Conservation (phyloP, 169 alveolate species). For the Toxoplasma gondii region DNA sequence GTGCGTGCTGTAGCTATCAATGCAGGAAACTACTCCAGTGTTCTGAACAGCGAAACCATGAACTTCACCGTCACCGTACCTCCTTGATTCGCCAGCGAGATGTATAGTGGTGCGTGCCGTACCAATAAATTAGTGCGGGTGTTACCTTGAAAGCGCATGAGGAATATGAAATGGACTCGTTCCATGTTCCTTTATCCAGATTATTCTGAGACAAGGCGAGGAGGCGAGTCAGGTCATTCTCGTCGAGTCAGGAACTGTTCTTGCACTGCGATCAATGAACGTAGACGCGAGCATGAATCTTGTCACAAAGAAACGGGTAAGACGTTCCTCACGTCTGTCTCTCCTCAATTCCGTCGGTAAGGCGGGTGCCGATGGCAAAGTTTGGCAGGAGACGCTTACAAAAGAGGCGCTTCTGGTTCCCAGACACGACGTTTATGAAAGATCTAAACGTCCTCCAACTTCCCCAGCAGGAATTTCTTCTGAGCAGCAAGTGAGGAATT, state of each 20-base stretch:
- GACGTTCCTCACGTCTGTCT: not conserved
- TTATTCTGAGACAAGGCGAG: conserved; percentile 50
- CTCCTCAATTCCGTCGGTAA: not conserved
- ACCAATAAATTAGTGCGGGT: too few species aligned
- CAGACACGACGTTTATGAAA: not conserved
- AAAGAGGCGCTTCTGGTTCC: not conserved
- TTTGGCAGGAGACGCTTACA: not conserved
- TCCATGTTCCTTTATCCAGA: not conserved
- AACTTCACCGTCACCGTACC: too few species aligned
- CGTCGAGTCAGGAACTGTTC: conserved; percentile 45
- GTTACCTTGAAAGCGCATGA: too few species aligned
- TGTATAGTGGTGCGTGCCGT: too few species aligned
- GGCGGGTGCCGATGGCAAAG: not conserved
- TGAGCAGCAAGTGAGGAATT: not conserved
- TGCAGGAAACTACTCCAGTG: too few species aligned
- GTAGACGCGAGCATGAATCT: not conserved
- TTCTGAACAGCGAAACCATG: too few species aligned
- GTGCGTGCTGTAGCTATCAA: too few species aligned
- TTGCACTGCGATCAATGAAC: conserved; percentile 30
- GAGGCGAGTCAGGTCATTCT: conserved; percentile 49
- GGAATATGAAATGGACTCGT: too few species aligned
- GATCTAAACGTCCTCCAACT: not conserved
- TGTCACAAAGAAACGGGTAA: not conserved
- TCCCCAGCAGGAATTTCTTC: not conserved
- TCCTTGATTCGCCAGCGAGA: too few species aligned